Evolutionary conservation across 2,329 filamentous ascomycete genomes (phyloP).

Genomic region (Venturia oleaginea): DNA sequence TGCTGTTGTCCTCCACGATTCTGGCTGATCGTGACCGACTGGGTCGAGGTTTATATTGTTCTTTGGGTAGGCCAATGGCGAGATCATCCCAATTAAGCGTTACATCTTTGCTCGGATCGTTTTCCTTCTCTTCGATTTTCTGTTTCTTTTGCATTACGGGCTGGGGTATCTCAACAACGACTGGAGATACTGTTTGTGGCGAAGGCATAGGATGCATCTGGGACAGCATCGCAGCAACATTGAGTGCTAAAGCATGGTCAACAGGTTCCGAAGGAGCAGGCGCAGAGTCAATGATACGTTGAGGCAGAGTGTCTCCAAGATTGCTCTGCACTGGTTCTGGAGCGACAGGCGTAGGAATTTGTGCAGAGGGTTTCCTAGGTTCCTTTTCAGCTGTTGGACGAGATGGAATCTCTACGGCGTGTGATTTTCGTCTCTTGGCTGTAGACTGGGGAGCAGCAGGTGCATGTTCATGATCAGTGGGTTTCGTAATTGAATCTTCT

Average conservation of each 20-base stretch:
- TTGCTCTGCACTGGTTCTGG: not conserved
- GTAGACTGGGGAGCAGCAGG: not conserved
- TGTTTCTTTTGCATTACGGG: not conserved
- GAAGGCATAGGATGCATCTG: not conserved
- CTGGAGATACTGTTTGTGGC: not conserved
- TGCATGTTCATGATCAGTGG: not conserved
- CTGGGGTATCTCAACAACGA: not conserved
- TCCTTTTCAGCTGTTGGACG: not conserved
- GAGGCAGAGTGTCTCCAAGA: not conserved
- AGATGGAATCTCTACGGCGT: not conserved
- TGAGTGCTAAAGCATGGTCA: not conserved
- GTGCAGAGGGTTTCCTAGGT: not conserved
- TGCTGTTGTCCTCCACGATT: not conserved
- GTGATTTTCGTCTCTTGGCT: not conserved
- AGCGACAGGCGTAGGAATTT: not conserved
- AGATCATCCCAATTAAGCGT: not conserved
- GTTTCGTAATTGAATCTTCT: not conserved
- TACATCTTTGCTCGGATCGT: not conserved
- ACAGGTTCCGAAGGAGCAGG: not conserved
- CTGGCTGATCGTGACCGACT: slow-evolving; percentile 5
- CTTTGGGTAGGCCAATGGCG: slow-evolving; percentile 5
- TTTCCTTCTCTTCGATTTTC: not conserved
- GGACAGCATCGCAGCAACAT: slow-evolving; percentile 1
- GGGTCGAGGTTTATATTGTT: slow-evolving; percentile 11
- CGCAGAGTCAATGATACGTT: not conserved